Evolutionary conservation across 768 basidiomycete genomes (phyloP).

Genomic region (Amanita fuliginea): DNA sequence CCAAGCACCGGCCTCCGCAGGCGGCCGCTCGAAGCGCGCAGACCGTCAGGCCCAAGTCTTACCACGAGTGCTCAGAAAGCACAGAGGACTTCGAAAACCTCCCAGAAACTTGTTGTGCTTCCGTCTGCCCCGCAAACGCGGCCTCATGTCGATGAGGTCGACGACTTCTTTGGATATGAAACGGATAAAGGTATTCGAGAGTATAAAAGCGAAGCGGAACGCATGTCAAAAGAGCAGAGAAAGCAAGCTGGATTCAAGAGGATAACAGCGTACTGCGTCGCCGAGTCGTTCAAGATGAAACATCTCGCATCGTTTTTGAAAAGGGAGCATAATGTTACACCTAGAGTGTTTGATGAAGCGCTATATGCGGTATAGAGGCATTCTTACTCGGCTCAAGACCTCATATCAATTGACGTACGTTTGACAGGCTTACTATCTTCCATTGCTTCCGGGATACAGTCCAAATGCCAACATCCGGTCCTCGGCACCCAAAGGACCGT

Average conservation of each 20-base stretch:
- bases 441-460: conserved; percentile 85
- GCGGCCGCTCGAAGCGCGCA: conserved; percentile 6
- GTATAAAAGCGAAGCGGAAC: conserved; percentile 76
- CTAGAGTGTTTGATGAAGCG: conserved; percentile 86
- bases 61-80: conserved; percentile 6
- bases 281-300: conserved; percentile 80
- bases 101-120: conserved; percentile 82
- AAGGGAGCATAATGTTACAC: conserved; percentile 84
- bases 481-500: conserved; percentile 45
- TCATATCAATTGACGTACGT: conserved; percentile 5
- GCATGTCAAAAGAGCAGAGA: conserved; percentile 81
- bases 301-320: conserved; percentile 77
- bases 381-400: conserved; percentile 2
- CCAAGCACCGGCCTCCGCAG: conserved; percentile 12
- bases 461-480: conserved; percentile 81
- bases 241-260: conserved; percentile 72
- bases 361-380: conserved; percentile 58
- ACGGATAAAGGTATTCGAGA: conserved; percentile 60
- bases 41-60: conserved; percentile 1
- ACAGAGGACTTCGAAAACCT: conserved; percentile 82
- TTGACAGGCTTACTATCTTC: conserved; percentile 79
- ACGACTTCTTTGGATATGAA: conserved; percentile 48
- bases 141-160: conserved; percentile 45
- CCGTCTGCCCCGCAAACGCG: conserved; percentile 86
- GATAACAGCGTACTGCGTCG: conserved; percentile 84